Evolutionary conservation across 257 asterid species (phyloP).

Genomic region (Penstemon barbatus): DNA sequence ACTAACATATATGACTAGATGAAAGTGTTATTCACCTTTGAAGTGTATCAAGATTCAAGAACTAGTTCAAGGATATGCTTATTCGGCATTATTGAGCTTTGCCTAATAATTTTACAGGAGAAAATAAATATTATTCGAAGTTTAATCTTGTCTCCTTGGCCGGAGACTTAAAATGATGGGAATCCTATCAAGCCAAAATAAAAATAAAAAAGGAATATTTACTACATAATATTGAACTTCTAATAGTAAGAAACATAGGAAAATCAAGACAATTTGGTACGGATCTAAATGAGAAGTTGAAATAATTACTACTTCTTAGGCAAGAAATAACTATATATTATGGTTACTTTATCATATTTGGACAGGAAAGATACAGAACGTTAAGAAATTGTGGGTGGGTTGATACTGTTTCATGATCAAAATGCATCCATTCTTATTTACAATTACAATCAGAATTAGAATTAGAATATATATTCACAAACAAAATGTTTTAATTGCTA

Average conservation of each 20-base stretch:
- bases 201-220: no score
- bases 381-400: not conserved
- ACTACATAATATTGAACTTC: no score
- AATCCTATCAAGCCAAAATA: no score
- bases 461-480: no score
- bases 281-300: no score
- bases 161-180: no score
- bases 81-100: constrained; percentile 52
- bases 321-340: not conserved
- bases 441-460: no score
- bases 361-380: constrained; percentile 30
- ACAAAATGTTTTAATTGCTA: no score
- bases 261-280: no score
- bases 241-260: no score
- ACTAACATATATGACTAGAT: not conserved
- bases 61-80: constrained; percentile 65
- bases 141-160: not conserved
- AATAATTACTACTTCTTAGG: not conserved
- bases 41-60: constrained; percentile 74
- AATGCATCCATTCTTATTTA: no score
- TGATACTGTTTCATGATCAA: no score
- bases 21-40: constrained; percentile 50
- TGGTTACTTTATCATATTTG: constrained; percentile 21
- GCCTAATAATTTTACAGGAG: constrained; percentile 22
- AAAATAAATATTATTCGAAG: not conserved